phyloP scores from a whole-genome alignment of 108 stramenopile species.

The Cyclotella baltica region DNA sequence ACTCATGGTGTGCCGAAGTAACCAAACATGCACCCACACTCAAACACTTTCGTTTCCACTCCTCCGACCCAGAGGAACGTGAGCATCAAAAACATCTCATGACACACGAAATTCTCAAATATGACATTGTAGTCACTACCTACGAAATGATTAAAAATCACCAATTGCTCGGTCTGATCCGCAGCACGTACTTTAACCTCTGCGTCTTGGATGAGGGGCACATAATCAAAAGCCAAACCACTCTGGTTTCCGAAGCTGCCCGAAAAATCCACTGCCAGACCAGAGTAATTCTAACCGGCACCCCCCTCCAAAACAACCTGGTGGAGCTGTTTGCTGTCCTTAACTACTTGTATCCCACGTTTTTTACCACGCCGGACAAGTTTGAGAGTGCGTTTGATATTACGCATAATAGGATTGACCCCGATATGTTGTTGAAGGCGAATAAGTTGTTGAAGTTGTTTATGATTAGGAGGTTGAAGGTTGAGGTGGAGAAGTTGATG shows the following conservation, averaged over 20 bases:
- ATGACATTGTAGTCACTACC: conserved; percentile 71
- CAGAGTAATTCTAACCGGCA: conserved; percentile 78
- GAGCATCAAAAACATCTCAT: conserved; percentile 47
- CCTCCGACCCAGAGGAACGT: conserved; percentile 47
- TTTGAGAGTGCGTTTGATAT: conserved; percentile 88
- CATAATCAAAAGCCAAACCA: conserved; percentile 69
- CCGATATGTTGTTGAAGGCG: conserved; percentile 63
- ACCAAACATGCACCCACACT: conserved; percentile 80
- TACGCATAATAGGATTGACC: conserved; percentile 63
- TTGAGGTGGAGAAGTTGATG: conserved; percentile 74
- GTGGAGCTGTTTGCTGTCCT: conserved; percentile 77
- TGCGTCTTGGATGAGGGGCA: conserved; percentile 92
- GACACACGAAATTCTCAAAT: conserved; percentile 37
- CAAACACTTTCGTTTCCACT: conserved; percentile 78
- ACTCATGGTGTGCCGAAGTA: conserved; percentile 88
- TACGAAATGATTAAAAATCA: conserved; percentile 75
- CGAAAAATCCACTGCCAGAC: conserved; percentile 62
- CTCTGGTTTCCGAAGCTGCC: conserved; percentile 51
- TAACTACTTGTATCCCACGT: conserved; percentile 71
- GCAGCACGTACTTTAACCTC: conserved; percentile 45
- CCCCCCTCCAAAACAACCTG: conserved; percentile 90
- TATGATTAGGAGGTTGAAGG: conserved; percentile 78
- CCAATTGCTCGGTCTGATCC: conserved; percentile 51
- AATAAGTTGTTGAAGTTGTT: conserved; percentile 71
- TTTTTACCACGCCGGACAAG: conserved; percentile 60